A percentile compares a stretch with the other conserved stretches of the same genome.
These are phyloP conservation scores for Nakaseomyces delphensis DNA, from an alignment of 1,139 yeast genomes.

Conservation along the genomic window DNA sequence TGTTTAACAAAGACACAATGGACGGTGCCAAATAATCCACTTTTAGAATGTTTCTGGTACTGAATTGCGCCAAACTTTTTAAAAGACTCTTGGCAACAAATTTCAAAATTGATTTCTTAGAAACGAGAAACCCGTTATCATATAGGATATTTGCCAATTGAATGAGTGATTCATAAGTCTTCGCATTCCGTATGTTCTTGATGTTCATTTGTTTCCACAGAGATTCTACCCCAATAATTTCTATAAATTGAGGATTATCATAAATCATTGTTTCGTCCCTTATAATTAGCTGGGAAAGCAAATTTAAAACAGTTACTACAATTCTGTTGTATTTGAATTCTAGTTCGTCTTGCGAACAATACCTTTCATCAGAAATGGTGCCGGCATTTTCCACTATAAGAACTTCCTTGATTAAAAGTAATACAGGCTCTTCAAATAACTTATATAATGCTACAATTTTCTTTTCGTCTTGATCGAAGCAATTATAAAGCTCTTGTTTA, in stretches of 20 bases:
- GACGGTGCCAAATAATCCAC: constrained; percentile 42
- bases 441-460: constrained; percentile 56
- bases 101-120: constrained; percentile 36
- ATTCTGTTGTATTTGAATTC: constrained; percentile 58
- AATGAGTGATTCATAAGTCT: constrained; percentile 41
- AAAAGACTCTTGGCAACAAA: constrained; percentile 42
- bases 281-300: constrained; percentile 39
- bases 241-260: constrained; percentile 13
- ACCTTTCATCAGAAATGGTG: constrained; percentile 69
- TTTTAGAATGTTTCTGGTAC: constrained; percentile 33
- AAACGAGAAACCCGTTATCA: constrained; percentile 16
- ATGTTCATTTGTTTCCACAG: constrained; percentile 33
- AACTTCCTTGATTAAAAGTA: constrained; percentile 47
- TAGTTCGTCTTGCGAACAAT: constrained; percentile 58
- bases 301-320: constrained; percentile 42
- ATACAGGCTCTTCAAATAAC: constrained; percentile 46
- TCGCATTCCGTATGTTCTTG: constrained; percentile 37
- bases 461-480: constrained; percentile 50
- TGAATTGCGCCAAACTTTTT: constrained; percentile 42
- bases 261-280: constrained; percentile 18
- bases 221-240: constrained; percentile 17
- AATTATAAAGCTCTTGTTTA: constrained; percentile 38
- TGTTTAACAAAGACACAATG: constrained; percentile 41
- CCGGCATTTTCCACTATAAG: constrained; percentile 49
- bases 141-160: constrained; percentile 31